Percentiles rank a stretch among this genome's conserved stretches.
phyloP scores from a whole-genome alignment of 768 basidiomycete genomes.

The Tulasnella sp. region DNA sequence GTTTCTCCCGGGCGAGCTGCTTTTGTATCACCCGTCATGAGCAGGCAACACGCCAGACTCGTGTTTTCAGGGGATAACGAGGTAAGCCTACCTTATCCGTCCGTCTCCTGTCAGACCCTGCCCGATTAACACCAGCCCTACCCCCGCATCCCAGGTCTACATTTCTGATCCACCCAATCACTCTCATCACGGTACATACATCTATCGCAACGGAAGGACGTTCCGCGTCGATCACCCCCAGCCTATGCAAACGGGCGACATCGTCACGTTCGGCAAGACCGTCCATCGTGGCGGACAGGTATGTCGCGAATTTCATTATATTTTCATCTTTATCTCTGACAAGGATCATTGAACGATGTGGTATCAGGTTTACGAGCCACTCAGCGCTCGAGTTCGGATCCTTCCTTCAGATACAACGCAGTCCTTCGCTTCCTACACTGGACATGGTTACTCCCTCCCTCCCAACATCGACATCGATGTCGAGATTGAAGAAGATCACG shows the following conservation, averaged over 20 bases:
- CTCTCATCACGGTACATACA: conserved; percentile 11
- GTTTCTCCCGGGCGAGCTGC: neutral
- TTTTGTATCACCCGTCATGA: conserved; percentile 10
- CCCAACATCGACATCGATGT: conserved; percentile 2
- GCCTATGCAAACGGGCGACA: neutral
- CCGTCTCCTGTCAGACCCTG: neutral
- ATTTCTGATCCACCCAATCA: conserved; percentile 3
- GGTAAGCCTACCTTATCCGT: neutral
- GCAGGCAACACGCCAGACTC: conserved; percentile 8
- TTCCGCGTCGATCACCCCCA: neutral
- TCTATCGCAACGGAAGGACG: neutral
- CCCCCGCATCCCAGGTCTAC: conserved; percentile 7
- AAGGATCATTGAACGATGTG: no score
- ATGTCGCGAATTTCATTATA: neutral
- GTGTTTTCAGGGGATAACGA: conserved; percentile 7
- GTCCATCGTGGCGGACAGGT: conserved; percentile 9
- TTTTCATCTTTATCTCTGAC: neutral
- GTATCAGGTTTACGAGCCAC: neutral
- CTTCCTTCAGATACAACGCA: neutral
- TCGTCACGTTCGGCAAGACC: conserved; percentile 11
- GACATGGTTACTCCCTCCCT: neutral
- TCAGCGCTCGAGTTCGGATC: neutral
- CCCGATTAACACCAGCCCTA: neutral
- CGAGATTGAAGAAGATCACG: neutral
- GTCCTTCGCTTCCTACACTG: neutral